Base-by-base conservation (phyloP, 208 protist species). In the Leishmania tropica region DNA sequence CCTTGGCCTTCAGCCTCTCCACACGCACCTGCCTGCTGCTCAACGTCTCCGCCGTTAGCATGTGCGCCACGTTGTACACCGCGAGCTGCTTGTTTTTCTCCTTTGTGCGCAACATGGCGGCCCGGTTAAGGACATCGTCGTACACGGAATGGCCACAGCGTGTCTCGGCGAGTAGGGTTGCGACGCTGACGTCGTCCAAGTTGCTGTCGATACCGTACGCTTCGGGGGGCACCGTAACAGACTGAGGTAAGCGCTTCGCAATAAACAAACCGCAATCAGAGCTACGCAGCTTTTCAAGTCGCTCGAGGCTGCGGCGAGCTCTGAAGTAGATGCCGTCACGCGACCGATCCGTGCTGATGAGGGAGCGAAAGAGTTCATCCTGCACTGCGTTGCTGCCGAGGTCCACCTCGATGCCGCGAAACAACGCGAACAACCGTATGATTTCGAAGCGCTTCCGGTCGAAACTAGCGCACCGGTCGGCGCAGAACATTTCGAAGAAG, bases 401-500 rank as follows among this genome's bases (percentile, higher is more conserved):
- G 21, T 81, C 64, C 47, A 85, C 79, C 17, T 88, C 70, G 54
- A 97, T 84, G 40, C 88, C 86, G 40, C 94, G 88, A 75, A 91
- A 97, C 11, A 79, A 60, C 64, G 85, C 86, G 51, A 95, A 93
- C 21, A 96, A 83, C 1, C 80, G 78, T 28, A 96, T 73, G 80
- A 97, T 97, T 79, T 97, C 85, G 75, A 96, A 95, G 24, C 68
- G 42, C 51, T 88, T 76, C 42, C 83, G 62, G 79, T 94, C 73
- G 54, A 90, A 84, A 24, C 68, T 53, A 10, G 87, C 90, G 73
- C 92, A 93, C 62, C 95, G 80, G 1, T 56, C 85, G 3, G 86
- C 90, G 78, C 94, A 97, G 76, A 93, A 96, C 3, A 75, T 84
- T 76, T 97, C 94, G 73, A 97, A 97, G 15, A 53, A 74, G 15